phyloP scores from a whole-genome alignment of 768 basidiomycete genomes.

The Tricholoma saponaceum region DNA sequence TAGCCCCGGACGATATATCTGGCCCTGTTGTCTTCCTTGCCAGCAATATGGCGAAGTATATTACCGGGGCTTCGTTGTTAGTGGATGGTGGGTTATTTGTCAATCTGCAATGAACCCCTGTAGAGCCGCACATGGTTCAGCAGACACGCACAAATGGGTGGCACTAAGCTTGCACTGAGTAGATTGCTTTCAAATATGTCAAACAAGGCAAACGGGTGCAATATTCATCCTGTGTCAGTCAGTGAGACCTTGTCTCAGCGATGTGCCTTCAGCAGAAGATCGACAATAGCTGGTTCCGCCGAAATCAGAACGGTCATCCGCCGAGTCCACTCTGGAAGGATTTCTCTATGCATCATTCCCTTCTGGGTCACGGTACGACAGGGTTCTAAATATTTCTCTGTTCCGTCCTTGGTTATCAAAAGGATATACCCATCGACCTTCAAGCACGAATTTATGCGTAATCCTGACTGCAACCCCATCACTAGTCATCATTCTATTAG shows the following conservation, averaged over 20 bases:
- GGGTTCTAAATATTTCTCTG: conserved; percentile 46
- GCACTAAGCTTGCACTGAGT: too few relatives aligned
- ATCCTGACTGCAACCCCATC: conserved; percentile 37
- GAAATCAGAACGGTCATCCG: conserved; percentile 52
- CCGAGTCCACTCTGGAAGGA: conserved; percentile 46
- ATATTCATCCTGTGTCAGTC: too few relatives aligned
- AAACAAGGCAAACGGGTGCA: too few relatives aligned
- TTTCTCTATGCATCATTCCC: conserved; percentile 59
- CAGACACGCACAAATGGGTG: too few relatives aligned
- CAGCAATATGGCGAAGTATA: conserved; percentile 68
- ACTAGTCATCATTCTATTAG: neutral
- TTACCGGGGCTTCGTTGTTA: conserved; percentile 52
- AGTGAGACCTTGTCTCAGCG: too few relatives aligned
- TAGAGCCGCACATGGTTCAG: too few relatives aligned
- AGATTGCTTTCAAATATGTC: too few relatives aligned
- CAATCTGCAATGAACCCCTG: too few relatives aligned
- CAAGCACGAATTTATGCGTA: conserved; percentile 40
- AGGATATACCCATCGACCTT: conserved; percentile 55
- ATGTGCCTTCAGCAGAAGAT: too few relatives aligned
- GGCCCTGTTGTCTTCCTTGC: conserved; percentile 74
- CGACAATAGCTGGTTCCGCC: conserved; percentile 48
- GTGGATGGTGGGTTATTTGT: too few relatives aligned
- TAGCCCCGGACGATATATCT: conserved; percentile 63
- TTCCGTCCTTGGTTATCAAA: conserved; percentile 53
- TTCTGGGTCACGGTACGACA: conserved; percentile 56